Evolutionary conservation across 345 rosid species (phyloP), one percentile per base, ranked within the genome.

Genomic region (Populus tremula): DNA sequence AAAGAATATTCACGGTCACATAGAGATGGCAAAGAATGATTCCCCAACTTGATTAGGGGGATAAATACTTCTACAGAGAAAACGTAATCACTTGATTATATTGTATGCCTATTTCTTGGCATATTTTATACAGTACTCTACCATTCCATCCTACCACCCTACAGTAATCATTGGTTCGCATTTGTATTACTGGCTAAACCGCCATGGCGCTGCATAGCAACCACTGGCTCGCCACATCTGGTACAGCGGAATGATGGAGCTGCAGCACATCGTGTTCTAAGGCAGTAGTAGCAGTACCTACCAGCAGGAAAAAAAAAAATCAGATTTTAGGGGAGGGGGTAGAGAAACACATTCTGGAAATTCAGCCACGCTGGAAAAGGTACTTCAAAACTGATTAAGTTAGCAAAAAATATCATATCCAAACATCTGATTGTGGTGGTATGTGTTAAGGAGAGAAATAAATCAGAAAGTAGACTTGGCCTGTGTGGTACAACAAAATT

Each of bases 281-380:
- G 91, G 85, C 98, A 96, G 83, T 92, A 90, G 84, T 92, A 94
- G 80, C 97, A 96, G 84, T 96, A 94, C 92, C 99, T 96, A 89
- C 72, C 85, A 85, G 76, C 72, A 69, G 62, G 71, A 74, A 74
- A 64, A 65, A 64, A 0, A 25, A 65, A 70, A 31, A 45, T 47
- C 62, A 63, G 41, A 61, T 29, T n/a, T 35, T 14, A 6, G 18
- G n/a, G 11, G 5, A 29, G 50, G 29, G 23, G 39, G 49, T 63
- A 66, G 67, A 78, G 53, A 56, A 62, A 4, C 38, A 7, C 35
- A 75, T 27, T 64, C 31, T 17, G 47, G 47, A 81, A 63, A 54
- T 56, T 9, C 63, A 18, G 65, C 78, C 76, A 61, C 54, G 66
- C 18, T 54, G 23, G 61, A 36, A 31, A 73, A 50, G n/a, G 27